Evolutionary conservation across 2,329 filamentous ascomycete genomes (phyloP).

Genomic region (Reticulascus tulasneorum): DNA sequence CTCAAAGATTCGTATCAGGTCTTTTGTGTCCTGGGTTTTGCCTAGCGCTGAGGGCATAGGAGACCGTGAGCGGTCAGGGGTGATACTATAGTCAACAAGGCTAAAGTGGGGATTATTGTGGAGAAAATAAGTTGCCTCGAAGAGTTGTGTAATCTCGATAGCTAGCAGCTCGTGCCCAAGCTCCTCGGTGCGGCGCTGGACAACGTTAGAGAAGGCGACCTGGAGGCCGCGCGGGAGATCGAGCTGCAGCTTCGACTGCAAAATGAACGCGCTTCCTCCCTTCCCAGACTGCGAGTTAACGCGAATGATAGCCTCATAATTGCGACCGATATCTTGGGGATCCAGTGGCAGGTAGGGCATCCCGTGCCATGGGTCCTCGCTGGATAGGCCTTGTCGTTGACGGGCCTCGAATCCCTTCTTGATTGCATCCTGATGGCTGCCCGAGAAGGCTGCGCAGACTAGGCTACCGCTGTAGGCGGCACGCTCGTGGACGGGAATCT

Average conservation of each 20-base stretch:
- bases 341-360: constrained; percentile 86
- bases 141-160: constrained; percentile 80
- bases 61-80: constrained; percentile 73
- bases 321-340: constrained; percentile 87
- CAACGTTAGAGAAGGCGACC: constrained; percentile 82
- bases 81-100: constrained; percentile 89
- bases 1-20: constrained; percentile 76
- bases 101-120: constrained; percentile 78
- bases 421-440: constrained; percentile 92
- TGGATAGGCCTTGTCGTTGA: constrained; percentile 51
- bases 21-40: constrained; percentile 71
- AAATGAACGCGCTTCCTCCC: constrained; percentile 91
- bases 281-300: constrained; percentile 97
- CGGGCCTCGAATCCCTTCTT: constrained; percentile 83
- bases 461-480: constrained; percentile 88
- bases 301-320: constrained; percentile 96
- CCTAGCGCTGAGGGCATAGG: constrained; percentile 65
- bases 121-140: constrained; percentile 83
- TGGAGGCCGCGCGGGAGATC: constrained; percentile 91
- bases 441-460: constrained; percentile 89
- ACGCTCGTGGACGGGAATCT: constrained; percentile 87
- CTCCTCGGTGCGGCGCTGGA: constrained; percentile 76
- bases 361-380: constrained; percentile 67
- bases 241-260: constrained; percentile 81
- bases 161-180: constrained; percentile 81